Evolutionary conservation across 2,329 filamentous ascomycete species (phyloP), one percentile per base, ranked within the genome.

Genomic region (Phaeoacremonium minimum): DNA sequence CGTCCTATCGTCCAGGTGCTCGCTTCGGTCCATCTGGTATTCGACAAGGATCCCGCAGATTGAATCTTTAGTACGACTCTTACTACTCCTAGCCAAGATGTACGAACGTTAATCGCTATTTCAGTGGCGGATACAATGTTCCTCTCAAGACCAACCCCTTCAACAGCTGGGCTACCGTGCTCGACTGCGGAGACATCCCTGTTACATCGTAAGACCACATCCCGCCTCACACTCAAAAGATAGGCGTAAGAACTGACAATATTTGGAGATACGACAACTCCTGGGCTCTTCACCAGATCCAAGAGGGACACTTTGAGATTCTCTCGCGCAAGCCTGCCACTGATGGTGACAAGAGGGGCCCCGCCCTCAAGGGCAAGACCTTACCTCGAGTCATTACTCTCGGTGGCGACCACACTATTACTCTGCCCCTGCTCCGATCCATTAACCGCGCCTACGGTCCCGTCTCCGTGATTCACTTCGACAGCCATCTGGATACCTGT

Each of bases 351-450:
- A 46, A 80, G 50, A 61, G 65, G 2, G 87, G 87, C 0, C 79
- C 83, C 1, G 80, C 84, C 1, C 80, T 80, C 55, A 75, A 80
- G 18, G 83, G 81, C 34, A 85, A 78, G 61, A 93, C 86, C 1
- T 69, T 93, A 16, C 44, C 44, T 4, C 36, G 44, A 2, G 41
- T 48, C 20, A 36, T 46, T 16, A 43, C 33, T 33, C 40, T 49
- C 8, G 53, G 53, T n/a, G 52, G 54, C 13, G 54, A 57, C 33
- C 54, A 57, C 19, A 51, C 50, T 6, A 56, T 55, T 22, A 49
- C 50, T 3, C 35, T 57, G 9, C 52, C 53, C 4, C 51, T 53
- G 8, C 42, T 56, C 7, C 33, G 54, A 6, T 44, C 46, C 7
- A 41, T 57, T 6, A 48, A 51, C 20, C 47, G 41, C 11, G 45